Evolutionary conservation across 371 early-diverging fungal genomes (phyloP).

Genomic region (Zopfochytrium polystomum): DNA sequence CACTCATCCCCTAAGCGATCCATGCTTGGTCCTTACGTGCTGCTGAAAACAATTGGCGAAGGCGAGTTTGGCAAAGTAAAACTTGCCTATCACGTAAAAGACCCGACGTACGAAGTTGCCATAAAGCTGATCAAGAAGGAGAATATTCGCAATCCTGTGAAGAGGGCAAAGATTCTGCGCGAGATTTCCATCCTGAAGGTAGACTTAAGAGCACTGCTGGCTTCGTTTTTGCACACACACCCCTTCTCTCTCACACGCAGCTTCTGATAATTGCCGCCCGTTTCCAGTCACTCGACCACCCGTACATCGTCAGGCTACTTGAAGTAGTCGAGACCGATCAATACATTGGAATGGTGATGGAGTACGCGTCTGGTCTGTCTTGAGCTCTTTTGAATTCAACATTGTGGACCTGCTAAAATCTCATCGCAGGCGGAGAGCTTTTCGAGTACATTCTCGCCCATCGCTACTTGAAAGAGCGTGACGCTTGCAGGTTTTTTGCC

Average conservation of each 20-base stretch:
- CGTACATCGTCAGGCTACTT: conserved; percentile 87
- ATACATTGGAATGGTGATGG: conserved; percentile 93
- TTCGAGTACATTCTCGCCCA: conserved; percentile 95
- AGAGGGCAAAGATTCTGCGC: conserved; percentile 65
- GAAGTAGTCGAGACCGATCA: conserved; percentile 95
- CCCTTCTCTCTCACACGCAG: no score
- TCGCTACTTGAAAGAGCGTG: conserved; percentile 86
- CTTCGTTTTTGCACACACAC: no score
- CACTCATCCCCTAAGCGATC: no score
- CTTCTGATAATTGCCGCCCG: neutral
- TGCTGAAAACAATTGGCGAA: conserved; percentile 42
- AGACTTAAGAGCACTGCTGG: no score
- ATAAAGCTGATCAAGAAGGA: conserved; percentile 67
- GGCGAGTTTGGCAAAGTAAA: conserved; percentile 59
- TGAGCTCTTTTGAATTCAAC: neutral
- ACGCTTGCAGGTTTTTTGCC: conserved; percentile 88
- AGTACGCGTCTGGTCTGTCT: conserved; percentile 84
- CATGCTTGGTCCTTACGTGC: conserved; percentile 42
- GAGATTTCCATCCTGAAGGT: conserved; percentile 70
- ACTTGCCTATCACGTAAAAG: conserved; percentile 40
- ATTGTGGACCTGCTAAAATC: no score
- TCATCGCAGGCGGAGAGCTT: conserved; percentile 87
- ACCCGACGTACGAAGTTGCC: conserved; percentile 46
- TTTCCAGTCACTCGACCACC: conserved; percentile 73
- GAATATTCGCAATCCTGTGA: conserved; percentile 43